Percentiles rank a stretch among this genome's conserved stretches.
Evolutionary conservation across 148 eudicot species (phyloP).

Genomic region (Cornus florida): DNA sequence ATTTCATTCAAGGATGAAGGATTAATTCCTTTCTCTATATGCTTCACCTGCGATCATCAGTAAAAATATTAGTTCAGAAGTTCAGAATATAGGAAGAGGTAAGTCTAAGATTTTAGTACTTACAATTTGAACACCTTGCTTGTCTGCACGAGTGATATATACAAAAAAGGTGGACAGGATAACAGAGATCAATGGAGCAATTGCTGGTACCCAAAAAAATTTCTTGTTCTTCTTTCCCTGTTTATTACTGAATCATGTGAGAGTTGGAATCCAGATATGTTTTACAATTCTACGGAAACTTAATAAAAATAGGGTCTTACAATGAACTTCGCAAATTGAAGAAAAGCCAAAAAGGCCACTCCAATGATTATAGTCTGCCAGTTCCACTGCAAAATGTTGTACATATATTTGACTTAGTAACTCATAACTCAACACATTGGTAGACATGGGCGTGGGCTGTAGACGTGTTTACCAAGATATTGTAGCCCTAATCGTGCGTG

Average conservation of each 20-base stretch:
- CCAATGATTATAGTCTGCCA: slow-evolving; percentile 42
- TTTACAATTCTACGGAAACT: neutral
- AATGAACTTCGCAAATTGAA: slow-evolving; percentile 36
- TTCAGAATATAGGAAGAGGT: neutral
- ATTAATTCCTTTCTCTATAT: slow-evolving; percentile 61
- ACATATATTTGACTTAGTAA: neutral
- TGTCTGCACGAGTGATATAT: slow-evolving; percentile 58
- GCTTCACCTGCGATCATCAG: slow-evolving; percentile 37
- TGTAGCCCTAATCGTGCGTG: neutral
- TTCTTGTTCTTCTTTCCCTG: slow-evolving; percentile 66
- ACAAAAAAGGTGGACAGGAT: slow-evolving; percentile 55
- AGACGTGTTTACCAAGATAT: neutral
- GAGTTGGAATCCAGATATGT: neutral
- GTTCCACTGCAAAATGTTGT: slow-evolving; percentile 43
- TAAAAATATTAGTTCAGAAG: neutral
- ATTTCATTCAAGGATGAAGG: slow-evolving; percentile 53
- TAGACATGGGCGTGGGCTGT: neutral
- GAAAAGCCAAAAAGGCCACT: slow-evolving; percentile 33
- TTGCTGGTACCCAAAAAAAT: slow-evolving; percentile 64
- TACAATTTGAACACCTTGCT: slow-evolving; percentile 56
- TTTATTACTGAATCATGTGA: slow-evolving; percentile 1
- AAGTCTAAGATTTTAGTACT: neutral
- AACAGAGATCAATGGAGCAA: slow-evolving; percentile 56
- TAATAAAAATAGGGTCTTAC: slow-evolving; percentile 33
- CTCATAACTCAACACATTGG: neutral